phyloP scores from a whole-genome alignment of 2,329 filamentous ascomycete genomes.

The Cryphonectria carpinicola region DNA sequence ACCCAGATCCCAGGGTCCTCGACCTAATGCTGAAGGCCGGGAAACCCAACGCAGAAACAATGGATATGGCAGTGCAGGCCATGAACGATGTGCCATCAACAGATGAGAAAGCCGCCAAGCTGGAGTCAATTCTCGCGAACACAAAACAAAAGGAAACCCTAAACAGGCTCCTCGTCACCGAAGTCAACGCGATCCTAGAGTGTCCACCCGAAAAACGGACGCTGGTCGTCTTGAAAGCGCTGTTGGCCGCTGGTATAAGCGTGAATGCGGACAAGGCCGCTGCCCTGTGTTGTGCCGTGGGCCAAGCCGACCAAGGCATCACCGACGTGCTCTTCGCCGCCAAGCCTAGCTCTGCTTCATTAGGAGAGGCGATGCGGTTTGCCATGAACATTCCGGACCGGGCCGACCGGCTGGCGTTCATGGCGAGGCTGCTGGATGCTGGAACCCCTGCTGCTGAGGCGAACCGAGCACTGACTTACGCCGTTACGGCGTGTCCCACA shows the following conservation, averaged over 20 bases:
- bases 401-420: conserved; percentile 55
- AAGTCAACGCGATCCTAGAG: conserved; percentile 52
- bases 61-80: conserved; percentile 48
- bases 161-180: conserved; percentile 51
- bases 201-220: conserved; percentile 43
- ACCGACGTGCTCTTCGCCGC: conserved; percentile 53
- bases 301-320: conserved; percentile 48
- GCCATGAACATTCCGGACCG: conserved; percentile 55
- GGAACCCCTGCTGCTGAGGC: conserved; percentile 53
- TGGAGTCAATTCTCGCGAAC: conserved; percentile 51
- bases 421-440: conserved; percentile 53
- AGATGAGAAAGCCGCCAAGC: conserved; percentile 52
- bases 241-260: conserved; percentile 57
- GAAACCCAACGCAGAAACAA: conserved; percentile 47
- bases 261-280: conserved; percentile 57
- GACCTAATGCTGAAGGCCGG: conserved; percentile 52
- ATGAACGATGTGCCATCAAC: conserved; percentile 49
- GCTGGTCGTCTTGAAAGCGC: conserved; percentile 48
- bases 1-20: conserved; percentile 53
- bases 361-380: conserved; percentile 56
- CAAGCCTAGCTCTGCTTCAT: conserved; percentile 46
- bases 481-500: conserved; percentile 51
- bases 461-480: conserved; percentile 56
- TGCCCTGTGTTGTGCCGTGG: conserved; percentile 55
- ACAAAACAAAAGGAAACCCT: conserved; percentile 49